A percentile compares a stretch with the other conserved stretches of the same genome.
Evolutionary conservation across 176 grass and related monocot species (phyloP).

Genomic region (Triticum monococcum): DNA sequence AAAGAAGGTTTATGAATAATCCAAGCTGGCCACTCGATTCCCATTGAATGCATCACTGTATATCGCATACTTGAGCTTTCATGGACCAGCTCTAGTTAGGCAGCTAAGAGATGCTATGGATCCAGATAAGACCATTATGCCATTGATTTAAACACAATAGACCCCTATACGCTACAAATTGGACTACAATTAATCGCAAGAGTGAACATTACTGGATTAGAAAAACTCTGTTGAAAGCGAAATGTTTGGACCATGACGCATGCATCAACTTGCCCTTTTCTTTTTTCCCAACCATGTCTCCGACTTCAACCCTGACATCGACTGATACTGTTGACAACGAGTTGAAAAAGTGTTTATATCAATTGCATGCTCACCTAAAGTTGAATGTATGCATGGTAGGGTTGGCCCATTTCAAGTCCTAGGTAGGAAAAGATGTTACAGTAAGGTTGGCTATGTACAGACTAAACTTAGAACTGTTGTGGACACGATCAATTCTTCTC

Average conservation of each 20-base stretch:
- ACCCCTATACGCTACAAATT: background rate
- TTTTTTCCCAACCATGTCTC: background rate
- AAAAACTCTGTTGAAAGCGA: conserved; percentile 12
- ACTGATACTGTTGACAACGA: background rate
- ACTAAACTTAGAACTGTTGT: conserved; percentile 4
- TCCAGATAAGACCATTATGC: background rate
- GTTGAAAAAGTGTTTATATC: conserved; percentile 24
- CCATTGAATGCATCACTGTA: background rate
- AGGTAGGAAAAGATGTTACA: conserved; percentile 36
- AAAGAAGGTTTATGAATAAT: no score
- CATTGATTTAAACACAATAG: background rate
- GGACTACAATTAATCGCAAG: background rate
- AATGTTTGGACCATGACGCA: background rate
- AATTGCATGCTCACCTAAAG: background rate
- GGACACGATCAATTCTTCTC: background rate
- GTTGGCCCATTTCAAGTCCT: background rate
- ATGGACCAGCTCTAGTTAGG: conserved; percentile 11
- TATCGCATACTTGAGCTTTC: background rate
- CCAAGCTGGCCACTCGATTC: background rate
- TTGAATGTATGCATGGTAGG: background rate
- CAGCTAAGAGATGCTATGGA: background rate
- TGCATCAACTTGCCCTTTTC: background rate
- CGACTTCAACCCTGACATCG: conserved; percentile 17
- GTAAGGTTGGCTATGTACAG: conserved; percentile 6
- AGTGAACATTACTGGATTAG: background rate